Conservation (phyloP, 768 basidiomycete genomes). For the Cyclocybe aegerita region DNA sequence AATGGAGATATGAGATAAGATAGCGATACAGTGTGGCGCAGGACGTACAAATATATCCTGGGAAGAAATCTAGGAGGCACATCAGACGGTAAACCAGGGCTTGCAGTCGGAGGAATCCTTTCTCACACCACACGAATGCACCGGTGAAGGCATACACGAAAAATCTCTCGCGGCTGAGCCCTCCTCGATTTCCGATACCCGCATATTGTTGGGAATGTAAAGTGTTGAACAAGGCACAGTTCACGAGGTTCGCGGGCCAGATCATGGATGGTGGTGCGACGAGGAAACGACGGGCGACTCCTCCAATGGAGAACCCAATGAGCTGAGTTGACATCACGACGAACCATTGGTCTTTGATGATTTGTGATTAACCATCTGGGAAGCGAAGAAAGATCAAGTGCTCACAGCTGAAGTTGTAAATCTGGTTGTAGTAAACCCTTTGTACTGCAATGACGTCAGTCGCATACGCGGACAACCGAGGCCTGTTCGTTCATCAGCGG, state of each 20-base stretch:
- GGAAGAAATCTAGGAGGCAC: constrained; percentile 35
- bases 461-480: constrained; percentile 67
- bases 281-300: constrained; percentile 69
- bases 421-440: constrained; percentile 62
- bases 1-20: constrained; percentile 2
- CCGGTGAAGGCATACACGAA: constrained; percentile 60
- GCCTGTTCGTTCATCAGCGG: constrained; percentile 36
- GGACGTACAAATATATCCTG: constrained; percentile 39
- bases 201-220: constrained; percentile 68
- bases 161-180: constrained; percentile 68
- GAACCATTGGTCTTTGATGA: constrained; percentile 60
- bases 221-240: constrained; percentile 75
- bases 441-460: constrained; percentile 73
- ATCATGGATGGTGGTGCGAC: constrained; percentile 64
- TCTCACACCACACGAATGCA: constrained; percentile 60
- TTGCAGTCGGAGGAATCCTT: not conserved
- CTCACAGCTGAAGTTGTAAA: constrained; percentile 58
- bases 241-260: constrained; percentile 72
- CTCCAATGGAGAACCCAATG: constrained; percentile 79
- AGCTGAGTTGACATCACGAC: constrained; percentile 67
- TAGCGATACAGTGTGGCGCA: not conserved
- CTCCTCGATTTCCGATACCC: constrained; percentile 59
- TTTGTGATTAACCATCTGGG: constrained; percentile 1
- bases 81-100: not conserved
- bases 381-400: not conserved